Base-by-base conservation (phyloP, 2,329 filamentous ascomycete genomes). In the Diplodia corticola region DNA sequence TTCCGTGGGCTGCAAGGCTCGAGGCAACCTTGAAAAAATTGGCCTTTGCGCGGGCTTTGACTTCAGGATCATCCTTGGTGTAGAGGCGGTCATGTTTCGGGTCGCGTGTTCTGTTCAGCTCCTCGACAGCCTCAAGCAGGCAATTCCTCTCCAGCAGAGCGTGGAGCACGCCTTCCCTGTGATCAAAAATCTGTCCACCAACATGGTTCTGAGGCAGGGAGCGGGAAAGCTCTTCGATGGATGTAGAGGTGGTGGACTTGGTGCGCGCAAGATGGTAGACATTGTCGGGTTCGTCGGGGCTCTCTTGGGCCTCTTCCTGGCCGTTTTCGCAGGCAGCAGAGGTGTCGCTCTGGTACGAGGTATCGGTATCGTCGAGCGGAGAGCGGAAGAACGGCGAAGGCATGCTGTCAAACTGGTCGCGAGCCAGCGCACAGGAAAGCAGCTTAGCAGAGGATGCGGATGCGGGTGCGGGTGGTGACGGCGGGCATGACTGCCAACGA, bases 61-160 rank as follows among this genome's bases (percentile, higher is more conserved):
- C 77, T 24, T 77, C 77, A 20, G 77, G 74, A 65, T 81, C 73
- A 17, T 71, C 64, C 30, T 70, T 68, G 20, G 69, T 67, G 53
- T 69, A 67, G 4, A 28, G 40, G n/a, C 51, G 48, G 17, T 30
- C 50, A 10, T 20, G 35, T n/a, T 30, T 33, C 10, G 30, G 37
- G 22, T 71, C 70, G 1, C 48, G 60, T 35, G 71, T 71, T 54
- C 74, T 74, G 9, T 73, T 74, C 30, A 80, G 69, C 59, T 78
- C 73, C 20, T 76, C 70, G 40, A 79, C 73, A 12, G 79, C 78
- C 59, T 81, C 74, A 30, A 72, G 73, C 10, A 79, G 68, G 40
- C 79, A 79, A 63, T 78, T 76, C 51, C 81, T 78, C 70, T 83
- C 81, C 1, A 83, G 72, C 24, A 83, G 68, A 2, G 81, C 77